These are phyloP conservation scores for Boletus semigastroideus DNA, from an alignment of 1,284 basidiomycete species.

Conservation along the genomic window DNA sequence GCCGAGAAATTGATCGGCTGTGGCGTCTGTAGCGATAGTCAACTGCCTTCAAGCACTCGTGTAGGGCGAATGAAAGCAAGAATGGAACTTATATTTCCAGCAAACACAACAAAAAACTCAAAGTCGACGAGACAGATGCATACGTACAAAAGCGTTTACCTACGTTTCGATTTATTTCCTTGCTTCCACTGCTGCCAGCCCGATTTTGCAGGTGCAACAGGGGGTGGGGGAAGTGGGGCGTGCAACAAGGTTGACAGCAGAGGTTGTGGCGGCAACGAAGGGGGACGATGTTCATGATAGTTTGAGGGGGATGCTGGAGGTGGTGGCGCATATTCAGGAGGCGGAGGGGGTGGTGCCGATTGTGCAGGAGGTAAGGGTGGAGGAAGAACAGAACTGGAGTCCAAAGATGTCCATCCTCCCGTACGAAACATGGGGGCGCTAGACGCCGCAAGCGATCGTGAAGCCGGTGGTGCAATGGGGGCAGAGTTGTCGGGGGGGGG, in stretches of 20 bases:
- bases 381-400: slow-evolving; percentile 36
- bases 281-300: slow-evolving; percentile 13
- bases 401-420: slow-evolving; percentile 63
- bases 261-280: slow-evolving; percentile 3
- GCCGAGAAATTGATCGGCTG: slow-evolving; percentile 3
- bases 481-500: slow-evolving; percentile 14
- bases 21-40: slow-evolving; percentile 15
- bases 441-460: slow-evolving; percentile 13
- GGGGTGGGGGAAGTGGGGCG: slow-evolving; percentile 14
- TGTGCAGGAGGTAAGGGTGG: slow-evolving; percentile 23
- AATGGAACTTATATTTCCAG: background rate
- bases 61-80: background rate
- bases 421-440: slow-evolving; percentile 48
- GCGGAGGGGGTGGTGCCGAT: slow-evolving; percentile 28
- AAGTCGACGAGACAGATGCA: background rate
- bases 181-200: slow-evolving; percentile 37
- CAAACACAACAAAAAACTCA: too few relatives aligned
- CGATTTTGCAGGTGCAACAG: slow-evolving; percentile 23
- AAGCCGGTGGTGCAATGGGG: slow-evolving; percentile 11
- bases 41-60: background rate
- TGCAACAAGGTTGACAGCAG: slow-evolving; percentile 8
- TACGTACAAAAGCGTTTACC: slow-evolving; percentile 14
- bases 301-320: slow-evolving; percentile 10
- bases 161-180: slow-evolving; percentile 24
- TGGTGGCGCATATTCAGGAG: slow-evolving; percentile 16